These are phyloP conservation scores for Hanseniaspora opuntiae DNA, from an alignment of 805 yeast genomes.

Conservation along the genomic window DNA sequence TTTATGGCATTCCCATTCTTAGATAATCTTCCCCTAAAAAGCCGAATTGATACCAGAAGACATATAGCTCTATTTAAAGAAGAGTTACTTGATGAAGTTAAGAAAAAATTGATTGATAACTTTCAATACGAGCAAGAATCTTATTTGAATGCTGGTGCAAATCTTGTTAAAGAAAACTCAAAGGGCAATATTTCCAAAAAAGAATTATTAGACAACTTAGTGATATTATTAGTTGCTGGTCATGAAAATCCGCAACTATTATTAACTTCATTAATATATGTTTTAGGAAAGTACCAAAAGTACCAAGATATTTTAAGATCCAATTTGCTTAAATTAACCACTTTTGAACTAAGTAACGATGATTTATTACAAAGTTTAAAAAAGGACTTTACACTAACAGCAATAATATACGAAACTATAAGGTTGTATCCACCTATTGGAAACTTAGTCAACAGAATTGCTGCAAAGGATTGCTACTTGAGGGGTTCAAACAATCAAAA, in stretches of 20 bases:
- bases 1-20: constrained; percentile 43
- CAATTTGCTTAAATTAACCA: constrained; percentile 12
- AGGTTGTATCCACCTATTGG: constrained; percentile 45
- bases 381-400: background rate
- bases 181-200: constrained; percentile 29
- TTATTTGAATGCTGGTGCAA: constrained; percentile 28
- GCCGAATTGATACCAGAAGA: constrained; percentile 31
- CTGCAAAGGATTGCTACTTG: constrained; percentile 26
- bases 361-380: background rate
- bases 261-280: constrained; percentile 34
- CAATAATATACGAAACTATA: constrained; percentile 31
- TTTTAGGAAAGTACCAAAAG: constrained; percentile 30
- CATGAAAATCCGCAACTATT: constrained; percentile 50
- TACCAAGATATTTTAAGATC: constrained; percentile 26
- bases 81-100: constrained; percentile 27
- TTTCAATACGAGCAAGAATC: constrained; percentile 25
- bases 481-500: constrained; percentile 13
- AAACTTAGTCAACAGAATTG: constrained; percentile 38
- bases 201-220: constrained; percentile 41
- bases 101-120: constrained; percentile 22
- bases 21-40: constrained; percentile 37
- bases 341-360: background rate
- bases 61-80: constrained; percentile 33
- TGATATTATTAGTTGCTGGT: constrained; percentile 46
- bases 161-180: constrained; percentile 30